phyloP scores from a whole-genome alignment of 2,329 filamentous ascomycete genomes.

The Fusarium anthophilum region DNA sequence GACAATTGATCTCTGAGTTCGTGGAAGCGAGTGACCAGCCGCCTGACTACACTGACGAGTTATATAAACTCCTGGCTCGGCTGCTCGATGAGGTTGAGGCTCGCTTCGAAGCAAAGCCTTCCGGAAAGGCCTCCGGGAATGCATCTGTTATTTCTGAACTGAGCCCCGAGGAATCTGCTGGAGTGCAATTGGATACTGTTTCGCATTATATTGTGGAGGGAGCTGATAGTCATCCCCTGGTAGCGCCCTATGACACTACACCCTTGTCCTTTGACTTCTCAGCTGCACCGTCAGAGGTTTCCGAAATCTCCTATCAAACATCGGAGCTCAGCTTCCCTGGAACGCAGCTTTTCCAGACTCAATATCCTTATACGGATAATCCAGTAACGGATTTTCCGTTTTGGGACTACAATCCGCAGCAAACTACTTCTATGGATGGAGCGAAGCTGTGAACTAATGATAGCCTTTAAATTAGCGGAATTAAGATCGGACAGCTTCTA shows the following conservation, averaged over 20 bases:
- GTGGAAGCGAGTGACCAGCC: accelerated
- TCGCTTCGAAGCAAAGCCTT: neutral
- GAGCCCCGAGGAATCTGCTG: neutral
- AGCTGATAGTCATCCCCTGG: accelerated
- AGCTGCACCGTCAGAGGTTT: neutral
- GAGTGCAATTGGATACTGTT: neutral
- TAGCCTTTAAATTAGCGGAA: too few species aligned
- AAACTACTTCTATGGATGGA: accelerated
- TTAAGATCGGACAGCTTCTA: too few species aligned
- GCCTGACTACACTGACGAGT: neutral
- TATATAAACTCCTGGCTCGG: neutral
- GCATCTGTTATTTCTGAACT: accelerated
- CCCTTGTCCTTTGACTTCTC: accelerated
- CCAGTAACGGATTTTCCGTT: accelerated
- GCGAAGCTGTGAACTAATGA: neutral
- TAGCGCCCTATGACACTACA: neutral
- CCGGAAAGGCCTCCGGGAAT: neutral
- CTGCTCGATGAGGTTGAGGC: neutral
- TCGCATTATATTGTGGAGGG: accelerated
- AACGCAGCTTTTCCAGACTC: neutral
- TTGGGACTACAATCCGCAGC: accelerated
- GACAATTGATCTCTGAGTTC: neutral
- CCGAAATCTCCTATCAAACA: neutral
- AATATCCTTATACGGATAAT: accelerated
- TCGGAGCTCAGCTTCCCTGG: neutral